A percentile compares a stretch with the other conserved stretches of the same genome.
These are phyloP conservation scores for Neurospora sp. DNA, from an alignment of 495 filamentous ascomycete species.

Conservation along the genomic window DNA sequence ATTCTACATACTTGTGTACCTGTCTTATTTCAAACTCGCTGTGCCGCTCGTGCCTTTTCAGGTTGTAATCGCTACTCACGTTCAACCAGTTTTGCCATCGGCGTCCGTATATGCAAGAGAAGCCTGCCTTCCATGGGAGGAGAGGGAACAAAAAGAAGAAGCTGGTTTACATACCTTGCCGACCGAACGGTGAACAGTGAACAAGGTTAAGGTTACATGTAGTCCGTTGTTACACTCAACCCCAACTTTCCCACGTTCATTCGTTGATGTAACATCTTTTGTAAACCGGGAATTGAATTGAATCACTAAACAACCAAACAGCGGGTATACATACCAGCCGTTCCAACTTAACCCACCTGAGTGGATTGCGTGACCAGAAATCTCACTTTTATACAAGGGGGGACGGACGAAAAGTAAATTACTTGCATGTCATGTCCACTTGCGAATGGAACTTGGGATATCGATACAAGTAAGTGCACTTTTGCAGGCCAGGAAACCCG, in stretches of 20 bases:
- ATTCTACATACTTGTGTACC: not conserved
- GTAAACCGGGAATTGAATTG: not conserved
- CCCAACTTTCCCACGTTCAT: not conserved
- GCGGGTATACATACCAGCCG: not conserved
- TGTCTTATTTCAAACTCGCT: no score
- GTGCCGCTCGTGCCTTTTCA: no score
- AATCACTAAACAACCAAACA: not conserved
- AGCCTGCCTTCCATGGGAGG: not conserved
- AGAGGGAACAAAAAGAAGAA: not conserved
- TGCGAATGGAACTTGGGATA: not conserved
- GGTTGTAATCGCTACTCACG: no score
- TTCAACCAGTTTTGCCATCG: no score
- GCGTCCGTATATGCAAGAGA: not conserved
- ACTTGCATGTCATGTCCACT: not conserved
- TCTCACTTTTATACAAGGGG: not conserved
- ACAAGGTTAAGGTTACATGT: not conserved
- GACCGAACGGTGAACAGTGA: not conserved
- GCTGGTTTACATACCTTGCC: not conserved
- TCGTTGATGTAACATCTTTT: not conserved
- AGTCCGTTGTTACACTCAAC: not conserved
- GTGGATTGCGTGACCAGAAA: not conserved
- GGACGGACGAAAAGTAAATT: not conserved
- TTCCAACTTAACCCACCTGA: not conserved
- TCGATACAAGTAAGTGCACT: no score
- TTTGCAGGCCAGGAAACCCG: no score